These are phyloP conservation scores for Artomyces pyxidatus DNA, from an alignment of 768 basidiomycete species.

Conservation along the genomic window DNA sequence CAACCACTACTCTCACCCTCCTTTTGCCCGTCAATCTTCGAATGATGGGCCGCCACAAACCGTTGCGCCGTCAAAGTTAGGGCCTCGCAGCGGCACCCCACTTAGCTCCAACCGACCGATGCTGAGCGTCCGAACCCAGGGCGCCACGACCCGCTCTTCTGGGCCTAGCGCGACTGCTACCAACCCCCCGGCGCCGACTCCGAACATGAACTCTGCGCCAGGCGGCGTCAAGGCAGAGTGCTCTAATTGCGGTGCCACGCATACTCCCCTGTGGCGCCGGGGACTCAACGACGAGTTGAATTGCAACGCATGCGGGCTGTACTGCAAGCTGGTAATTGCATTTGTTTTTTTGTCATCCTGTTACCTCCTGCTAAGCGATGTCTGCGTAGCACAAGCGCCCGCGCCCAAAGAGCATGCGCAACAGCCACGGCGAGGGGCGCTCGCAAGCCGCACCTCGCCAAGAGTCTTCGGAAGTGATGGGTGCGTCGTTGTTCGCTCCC, in stretches of 20 bases:
- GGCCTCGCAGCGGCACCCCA: constrained; percentile 22
- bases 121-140: constrained; percentile 12
- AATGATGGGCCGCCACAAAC: constrained; percentile 38
- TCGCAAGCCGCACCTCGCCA: constrained; percentile 54
- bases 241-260: constrained; percentile 82
- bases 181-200: constrained; percentile 14
- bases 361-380: not conserved
- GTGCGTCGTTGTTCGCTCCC: constrained; percentile 29
- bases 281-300: constrained; percentile 85
- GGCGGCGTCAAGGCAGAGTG: constrained; percentile 74
- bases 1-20: constrained; percentile 27
- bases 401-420: constrained; percentile 82
- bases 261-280: constrained; percentile 81
- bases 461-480: constrained; percentile 67
- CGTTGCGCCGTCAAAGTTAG: constrained; percentile 50
- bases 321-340: constrained; percentile 69
- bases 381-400: constrained; percentile 69
- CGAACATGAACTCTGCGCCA: constrained; percentile 34
- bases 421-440: constrained; percentile 64
- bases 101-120: constrained; percentile 1
- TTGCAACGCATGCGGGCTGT: constrained; percentile 83
- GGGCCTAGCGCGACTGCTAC: constrained; percentile 53
- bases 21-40: constrained; percentile 33
- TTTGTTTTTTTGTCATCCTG: not conserved
- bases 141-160: constrained; percentile 35